Evolutionary conservation across 495 filamentous ascomycete species (phyloP).

Genomic region (Penicillium desertorum): DNA sequence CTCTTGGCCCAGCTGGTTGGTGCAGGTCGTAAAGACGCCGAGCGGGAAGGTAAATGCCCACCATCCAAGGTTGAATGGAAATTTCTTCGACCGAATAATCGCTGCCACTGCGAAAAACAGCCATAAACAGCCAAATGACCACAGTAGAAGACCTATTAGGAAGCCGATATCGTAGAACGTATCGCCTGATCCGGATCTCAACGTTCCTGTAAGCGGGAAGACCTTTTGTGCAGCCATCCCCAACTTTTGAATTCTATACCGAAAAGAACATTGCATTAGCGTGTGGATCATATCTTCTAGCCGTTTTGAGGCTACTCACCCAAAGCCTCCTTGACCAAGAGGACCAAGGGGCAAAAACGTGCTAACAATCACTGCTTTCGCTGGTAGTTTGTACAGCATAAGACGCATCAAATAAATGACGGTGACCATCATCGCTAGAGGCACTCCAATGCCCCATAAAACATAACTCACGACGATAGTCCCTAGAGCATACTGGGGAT

Average conservation of each 20-base stretch:
- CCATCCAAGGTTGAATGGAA: constrained; percentile 61
- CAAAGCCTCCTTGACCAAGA: constrained; percentile 42
- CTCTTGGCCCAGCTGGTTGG: constrained; percentile 41
- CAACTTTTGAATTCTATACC: background rate
- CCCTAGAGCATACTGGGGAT: constrained; percentile 42
- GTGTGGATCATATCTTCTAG: background rate
- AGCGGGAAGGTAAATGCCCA: constrained; percentile 58
- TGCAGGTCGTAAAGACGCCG: constrained; percentile 47
- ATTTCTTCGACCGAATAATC: constrained; percentile 31
- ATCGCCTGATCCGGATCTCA: background rate
- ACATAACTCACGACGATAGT: constrained; percentile 52
- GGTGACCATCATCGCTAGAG: constrained; percentile 47
- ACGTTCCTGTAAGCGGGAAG: background rate
- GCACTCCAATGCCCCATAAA: constrained; percentile 53
- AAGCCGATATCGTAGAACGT: constrained; percentile 26
- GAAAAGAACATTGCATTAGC: background rate
- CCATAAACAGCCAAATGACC: constrained; percentile 45
- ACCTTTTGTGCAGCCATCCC: background rate
- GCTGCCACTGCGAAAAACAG: constrained; percentile 42
- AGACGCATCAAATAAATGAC: constrained; percentile 56
- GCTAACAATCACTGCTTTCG: constrained; percentile 51
- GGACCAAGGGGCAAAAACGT: constrained; percentile 56
- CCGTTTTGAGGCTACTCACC: background rate
- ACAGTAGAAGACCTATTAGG: constrained; percentile 37
- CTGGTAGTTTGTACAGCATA: constrained; percentile 47